A percentile compares a stretch with the other conserved stretches of the same genome.
Conservation (phyloP, 2,329 filamentous ascomycete genomes). For the Sporothrix protearum region DNA sequence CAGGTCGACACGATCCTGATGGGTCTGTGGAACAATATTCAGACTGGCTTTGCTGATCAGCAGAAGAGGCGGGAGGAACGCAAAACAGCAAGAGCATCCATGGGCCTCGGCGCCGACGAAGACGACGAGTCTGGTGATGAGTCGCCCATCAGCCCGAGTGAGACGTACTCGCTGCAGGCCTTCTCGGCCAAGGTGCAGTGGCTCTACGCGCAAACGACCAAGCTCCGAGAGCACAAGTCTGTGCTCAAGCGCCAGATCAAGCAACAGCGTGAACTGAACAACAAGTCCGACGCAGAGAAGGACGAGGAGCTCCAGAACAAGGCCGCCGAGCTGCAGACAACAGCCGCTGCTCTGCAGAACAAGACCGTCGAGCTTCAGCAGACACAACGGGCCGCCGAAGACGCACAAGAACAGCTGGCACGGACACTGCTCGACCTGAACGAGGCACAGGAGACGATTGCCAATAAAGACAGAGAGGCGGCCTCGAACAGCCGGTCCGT, state of each 20-base stretch:
- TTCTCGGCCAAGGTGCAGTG: conserved; percentile 77
- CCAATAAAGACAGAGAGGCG: conserved; percentile 22
- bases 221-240: conserved; percentile 79
- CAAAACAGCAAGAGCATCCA: conserved; percentile 51
- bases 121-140: conserved; percentile 64
- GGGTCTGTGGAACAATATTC: conserved; percentile 57
- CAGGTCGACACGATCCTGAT: conserved; percentile 56
- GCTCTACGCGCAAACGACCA: conserved; percentile 71
- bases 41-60: conserved; percentile 53
- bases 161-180: conserved; percentile 67
- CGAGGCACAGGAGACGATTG: conserved; percentile 29
- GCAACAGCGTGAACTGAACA: conserved; percentile 90
- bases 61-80: conserved; percentile 54
- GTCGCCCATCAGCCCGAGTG: conserved; percentile 49
- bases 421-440: conserved; percentile 49
- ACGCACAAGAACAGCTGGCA: conserved; percentile 49
- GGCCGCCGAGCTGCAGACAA: conserved; percentile 54
- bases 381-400: conserved; percentile 38
- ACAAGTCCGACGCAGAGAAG: conserved; percentile 71
- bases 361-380: conserved; percentile 54
- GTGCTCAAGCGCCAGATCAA: conserved; percentile 90
- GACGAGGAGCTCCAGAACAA: conserved; percentile 61
- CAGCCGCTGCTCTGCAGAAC: conserved; percentile 58
- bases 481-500: conserved; percentile 27
- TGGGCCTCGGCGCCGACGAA: conserved; percentile 57